These are phyloP conservation scores for Cryptococcus sp. DNA, from an alignment of 1,284 basidiomycete species.

Conservation along the genomic window DNA sequence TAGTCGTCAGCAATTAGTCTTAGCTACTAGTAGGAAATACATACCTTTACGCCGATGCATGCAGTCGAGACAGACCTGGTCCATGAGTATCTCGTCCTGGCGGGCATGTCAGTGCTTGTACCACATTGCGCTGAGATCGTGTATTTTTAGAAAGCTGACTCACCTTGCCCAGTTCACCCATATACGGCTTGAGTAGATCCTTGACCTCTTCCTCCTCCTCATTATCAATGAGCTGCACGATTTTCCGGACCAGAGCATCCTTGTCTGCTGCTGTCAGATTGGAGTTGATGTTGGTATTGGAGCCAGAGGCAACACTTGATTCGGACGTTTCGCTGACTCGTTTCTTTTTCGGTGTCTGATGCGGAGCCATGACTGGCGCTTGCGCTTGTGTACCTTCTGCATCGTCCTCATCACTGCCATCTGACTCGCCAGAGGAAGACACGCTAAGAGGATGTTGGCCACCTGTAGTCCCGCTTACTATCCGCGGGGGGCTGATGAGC, in stretches of 20 bases:
- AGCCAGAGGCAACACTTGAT: background rate
- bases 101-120: background rate
- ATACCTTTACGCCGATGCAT: conserved; percentile 58
- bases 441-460: conserved; percentile 44
- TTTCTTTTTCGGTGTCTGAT: conserved; percentile 10
- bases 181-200: conserved; percentile 66
- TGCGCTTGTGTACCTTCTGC: background rate
- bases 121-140: background rate
- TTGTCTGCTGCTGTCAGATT: conserved; percentile 24
- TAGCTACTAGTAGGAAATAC: conserved; percentile 16
- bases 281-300: background rate
- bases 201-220: conserved; percentile 87
- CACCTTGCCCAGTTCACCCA: conserved; percentile 71
- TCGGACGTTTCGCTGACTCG: conserved; percentile 3
- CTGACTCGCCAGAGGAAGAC: conserved; percentile 47
- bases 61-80: conserved; percentile 53
- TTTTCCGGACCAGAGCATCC: conserved; percentile 63
- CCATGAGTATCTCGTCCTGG: conserved; percentile 51
- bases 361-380: background rate
- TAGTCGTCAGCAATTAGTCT: no score
- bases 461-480: background rate
- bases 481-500: conserved; percentile 22
- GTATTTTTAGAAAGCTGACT: conserved; percentile 14
- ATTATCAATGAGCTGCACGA: conserved; percentile 69
- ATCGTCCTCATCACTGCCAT: conserved; percentile 35